phyloP scores from a whole-genome alignment of 2,329 filamentous ascomycete genomes.

The Fusarium newnesense region DNA sequence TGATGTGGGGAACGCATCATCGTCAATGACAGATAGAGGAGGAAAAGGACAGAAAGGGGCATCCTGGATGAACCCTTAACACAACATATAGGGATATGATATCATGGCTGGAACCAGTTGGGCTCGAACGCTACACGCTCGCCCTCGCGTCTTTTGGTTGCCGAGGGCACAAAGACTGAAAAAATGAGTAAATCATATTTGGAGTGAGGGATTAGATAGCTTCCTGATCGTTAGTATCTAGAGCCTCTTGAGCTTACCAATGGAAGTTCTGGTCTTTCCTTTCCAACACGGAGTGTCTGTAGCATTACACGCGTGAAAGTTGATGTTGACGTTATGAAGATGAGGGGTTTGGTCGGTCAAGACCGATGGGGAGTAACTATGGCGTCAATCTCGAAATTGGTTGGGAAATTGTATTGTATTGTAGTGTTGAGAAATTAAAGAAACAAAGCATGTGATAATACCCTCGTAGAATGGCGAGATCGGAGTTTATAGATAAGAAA shows the following conservation, averaged over 20 bases:
- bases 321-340: neutral
- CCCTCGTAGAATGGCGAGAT: neutral
- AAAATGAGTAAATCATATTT: constrained; percentile 42
- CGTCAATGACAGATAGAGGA: constrained; percentile 36
- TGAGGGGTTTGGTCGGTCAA: neutral
- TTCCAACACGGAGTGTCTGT: constrained; percentile 16
- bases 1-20: constrained; percentile 32
- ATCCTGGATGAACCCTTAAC: constrained; percentile 22
- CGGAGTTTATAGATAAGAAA: neutral
- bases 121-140: constrained; percentile 29
- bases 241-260: constrained; percentile 41
- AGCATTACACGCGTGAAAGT: constrained; percentile 5
- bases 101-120: constrained; percentile 34
- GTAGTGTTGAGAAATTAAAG: constrained; percentile 5
- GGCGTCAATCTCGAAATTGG: neutral
- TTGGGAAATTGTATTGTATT: neutral
- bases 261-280: constrained; percentile 45
- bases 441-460: constrained; percentile 2
- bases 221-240: constrained; percentile 39
- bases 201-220: constrained; percentile 40
- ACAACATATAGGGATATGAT: constrained; percentile 34
- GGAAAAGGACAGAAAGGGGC: constrained; percentile 24
- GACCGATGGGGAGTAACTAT: neutral
- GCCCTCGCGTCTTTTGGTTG: constrained; percentile 30
- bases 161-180: constrained; percentile 34